Evolutionary conservation across 768 basidiomycete genomes (phyloP), one percentile per base, ranked within the genome.

Genomic region (Rhodotorula paludigena): DNA sequence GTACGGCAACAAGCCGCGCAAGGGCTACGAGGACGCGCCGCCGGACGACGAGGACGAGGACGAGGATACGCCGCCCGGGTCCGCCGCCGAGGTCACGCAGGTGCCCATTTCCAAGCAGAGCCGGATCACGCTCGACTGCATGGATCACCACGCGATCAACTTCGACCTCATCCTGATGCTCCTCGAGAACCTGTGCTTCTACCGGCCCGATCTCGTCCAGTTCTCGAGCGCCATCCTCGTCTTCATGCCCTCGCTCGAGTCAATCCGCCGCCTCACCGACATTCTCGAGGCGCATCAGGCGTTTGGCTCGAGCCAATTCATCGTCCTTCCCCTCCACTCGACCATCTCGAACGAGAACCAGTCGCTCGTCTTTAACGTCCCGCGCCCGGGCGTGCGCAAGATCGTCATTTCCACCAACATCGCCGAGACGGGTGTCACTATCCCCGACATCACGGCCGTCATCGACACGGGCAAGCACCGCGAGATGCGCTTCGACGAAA

Each of bases 401-500:
- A 93, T 99, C 72, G 96, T 99, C 56, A 87, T 99, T 48, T 89
- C 77, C 20, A 78, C 76, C 59, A 75, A 94, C 75, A 91, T 93
- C 73, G 89, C 91, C 23, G 94, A 99, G 79, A 99, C 94, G 21
- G 94, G 94, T 73, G 90, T 99, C 61, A 99, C 96, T 3, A 99
- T 99, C 62, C 94, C 94, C 11, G 96, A 99, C 74, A 89, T 96
- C 66, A 94, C 92, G 15, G 92, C 91, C 72, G 94, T 97, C 32
- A 91, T 98, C 66, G 94, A 99, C 76, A 85, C 87, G 0, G 92
- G 93, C 55, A 92, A 89, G 75, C 92, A 96, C 77, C 84, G 90
- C 72, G 92, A 96, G 80, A 96, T 96, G 88, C 85, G 88, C 87
- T 97, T 92, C 75, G 93, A 99, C 76, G 94, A 99, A 80, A 97